Evolutionary conservation across 2,329 filamentous ascomycete genomes (phyloP), one percentile per base, ranked within the genome.

Genomic region (Ceratocystiopsis minuta): DNA sequence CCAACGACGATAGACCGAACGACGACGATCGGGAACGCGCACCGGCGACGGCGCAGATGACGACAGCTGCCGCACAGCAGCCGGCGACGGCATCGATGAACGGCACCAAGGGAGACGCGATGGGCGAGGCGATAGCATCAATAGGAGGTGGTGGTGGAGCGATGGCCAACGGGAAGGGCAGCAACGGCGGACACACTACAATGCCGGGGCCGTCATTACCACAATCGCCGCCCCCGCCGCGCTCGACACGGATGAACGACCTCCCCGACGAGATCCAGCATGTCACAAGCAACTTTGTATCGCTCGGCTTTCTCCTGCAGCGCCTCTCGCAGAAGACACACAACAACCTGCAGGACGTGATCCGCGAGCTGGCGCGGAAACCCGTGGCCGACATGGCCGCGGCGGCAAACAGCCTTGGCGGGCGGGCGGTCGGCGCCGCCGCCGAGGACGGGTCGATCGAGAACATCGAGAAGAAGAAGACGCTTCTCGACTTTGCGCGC

Each of bases 291-390:
- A 78, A 75, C 32, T 92, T 86, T 56, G 69, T 88, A 43, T 78
- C 84, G 4, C 67, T 96, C 16, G 76, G 78, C 5, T 70, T 70
- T 14, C 63, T 98, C 37, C 68, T 96, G 41, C 72, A 75, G 48
- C 77, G 90, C 50, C 70, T 90, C 34, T 79, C 83, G 32, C 86
- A 95, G 58, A 75, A 79, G 53, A 85, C 82, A 39, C 87, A 87
- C 59, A 84, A 83, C 55, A 74, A 79, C 42, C 66, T 96, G 31
- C 68, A 74, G 39, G 77, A 81, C 10, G 68, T 80, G 46, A 69
- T 95, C 36, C 62, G 68, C 34, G 72, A 78, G 45, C 63, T 95
- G 58, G 75, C 80, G 28, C 72, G 77, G 44, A 74, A 83, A 54
- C 74, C 78, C 20, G 53, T 78, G 16, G 68, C 73, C 2, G 56